phyloP scores from a whole-genome alignment of 805 yeast species.

The Zygosaccharomyces bailii region DNA sequence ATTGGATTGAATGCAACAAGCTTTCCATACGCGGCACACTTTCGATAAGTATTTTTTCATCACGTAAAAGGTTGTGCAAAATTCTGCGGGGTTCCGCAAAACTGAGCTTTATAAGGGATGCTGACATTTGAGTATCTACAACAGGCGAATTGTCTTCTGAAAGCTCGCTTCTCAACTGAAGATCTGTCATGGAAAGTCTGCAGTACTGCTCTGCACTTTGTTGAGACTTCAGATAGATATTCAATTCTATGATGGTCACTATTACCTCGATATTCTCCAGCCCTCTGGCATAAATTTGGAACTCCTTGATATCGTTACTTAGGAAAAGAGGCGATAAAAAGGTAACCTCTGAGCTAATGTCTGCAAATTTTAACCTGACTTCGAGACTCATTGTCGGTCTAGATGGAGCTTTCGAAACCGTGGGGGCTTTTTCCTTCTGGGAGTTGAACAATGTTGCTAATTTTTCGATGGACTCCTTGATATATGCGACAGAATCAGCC shows the following conservation, averaged over 20 bases:
- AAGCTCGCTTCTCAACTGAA: constrained; percentile 16
- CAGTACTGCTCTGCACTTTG: constrained; percentile 30
- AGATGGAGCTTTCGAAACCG: neutral
- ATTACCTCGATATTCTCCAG: constrained; percentile 17
- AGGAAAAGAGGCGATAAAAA: constrained; percentile 26
- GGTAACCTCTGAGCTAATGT: constrained; percentile 28
- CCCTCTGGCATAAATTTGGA: constrained; percentile 21
- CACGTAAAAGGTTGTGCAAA: constrained; percentile 26
- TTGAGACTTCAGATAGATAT: constrained; percentile 26
- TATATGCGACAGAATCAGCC: constrained; percentile 17
- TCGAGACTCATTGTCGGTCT: constrained; percentile 4
- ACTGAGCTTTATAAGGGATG: constrained; percentile 28
- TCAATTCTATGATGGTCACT: constrained; percentile 26
- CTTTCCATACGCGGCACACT: constrained; percentile 19
- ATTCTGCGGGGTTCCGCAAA: constrained; percentile 31
- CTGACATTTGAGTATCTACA: constrained; percentile 13
- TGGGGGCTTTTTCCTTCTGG: constrained; percentile 4
- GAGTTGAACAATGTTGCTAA: constrained; percentile 1
- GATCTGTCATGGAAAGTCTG: constrained; percentile 26
- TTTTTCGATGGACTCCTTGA: constrained; percentile 9
- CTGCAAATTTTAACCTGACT: constrained; percentile 14
- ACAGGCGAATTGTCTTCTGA: constrained; percentile 12
- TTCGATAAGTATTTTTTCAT: constrained; percentile 24
- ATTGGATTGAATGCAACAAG: constrained; percentile 10
- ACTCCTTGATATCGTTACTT: constrained; percentile 24